phyloP scores from a whole-genome alignment of 2,329 filamentous ascomycete species.

The Zelopaecilomyces penicillatus region DNA sequence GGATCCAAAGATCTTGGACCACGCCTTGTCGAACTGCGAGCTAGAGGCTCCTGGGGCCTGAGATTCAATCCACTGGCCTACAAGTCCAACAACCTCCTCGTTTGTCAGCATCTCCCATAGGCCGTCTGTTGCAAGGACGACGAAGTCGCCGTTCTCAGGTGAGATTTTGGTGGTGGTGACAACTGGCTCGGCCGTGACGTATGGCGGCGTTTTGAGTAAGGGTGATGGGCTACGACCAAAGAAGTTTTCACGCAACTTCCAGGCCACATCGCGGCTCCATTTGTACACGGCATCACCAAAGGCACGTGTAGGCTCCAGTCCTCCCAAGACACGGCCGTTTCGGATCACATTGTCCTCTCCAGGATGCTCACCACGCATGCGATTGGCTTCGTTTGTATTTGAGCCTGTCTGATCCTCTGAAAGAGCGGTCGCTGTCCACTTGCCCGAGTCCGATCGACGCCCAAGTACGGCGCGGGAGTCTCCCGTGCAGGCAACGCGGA shows the following conservation, averaged over 20 bases:
- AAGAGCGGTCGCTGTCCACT: conserved; percentile 50
- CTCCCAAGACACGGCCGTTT: conserved; percentile 84
- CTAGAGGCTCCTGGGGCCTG: conserved; percentile 45
- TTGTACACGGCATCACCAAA: conserved; percentile 98
- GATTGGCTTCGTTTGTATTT: conserved; percentile 74
- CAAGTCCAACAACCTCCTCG: conserved; percentile 92
- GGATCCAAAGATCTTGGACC: conserved; percentile 56
- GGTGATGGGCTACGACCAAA: conserved; percentile 74
- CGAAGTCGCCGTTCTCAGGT: conserved; percentile 83
- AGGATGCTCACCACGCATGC: conserved; percentile 79
- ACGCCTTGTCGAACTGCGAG: conserved; percentile 62
- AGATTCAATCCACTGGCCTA: conserved; percentile 91
- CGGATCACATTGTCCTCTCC: conserved; percentile 79
- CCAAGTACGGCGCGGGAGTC: conserved; percentile 88
- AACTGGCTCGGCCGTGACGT: conserved; percentile 92
- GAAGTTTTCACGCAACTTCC: conserved; percentile 74
- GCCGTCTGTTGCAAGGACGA: conserved; percentile 93
- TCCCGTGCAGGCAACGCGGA: conserved; percentile 91
- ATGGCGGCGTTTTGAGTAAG: conserved; percentile 82
- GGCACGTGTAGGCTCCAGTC: conserved; percentile 83
- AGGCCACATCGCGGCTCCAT: conserved; percentile 79
- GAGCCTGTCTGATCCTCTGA: conserved; percentile 91
- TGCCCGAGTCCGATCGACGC: conserved; percentile 6
- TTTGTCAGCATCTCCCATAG: conserved; percentile 99
- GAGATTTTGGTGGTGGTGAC: conserved; percentile 89